Evolutionary conservation across 2,329 filamentous ascomycete species (phyloP).

Genomic region (Elsinoe ampelina): DNA sequence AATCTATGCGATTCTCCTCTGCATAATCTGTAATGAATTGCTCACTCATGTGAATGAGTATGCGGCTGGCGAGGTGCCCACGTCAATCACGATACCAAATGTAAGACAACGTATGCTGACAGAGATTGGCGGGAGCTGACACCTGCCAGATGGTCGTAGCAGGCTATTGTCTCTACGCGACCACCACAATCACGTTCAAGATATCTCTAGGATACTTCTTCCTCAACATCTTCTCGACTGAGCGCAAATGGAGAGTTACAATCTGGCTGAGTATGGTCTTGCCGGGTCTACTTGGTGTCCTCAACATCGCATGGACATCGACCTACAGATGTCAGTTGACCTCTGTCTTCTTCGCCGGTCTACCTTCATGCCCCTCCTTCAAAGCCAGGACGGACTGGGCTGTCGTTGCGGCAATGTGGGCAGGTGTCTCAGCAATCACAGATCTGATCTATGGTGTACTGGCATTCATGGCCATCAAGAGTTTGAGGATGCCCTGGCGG

Average conservation of each 20-base stretch:
- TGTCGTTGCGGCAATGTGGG: constrained; percentile 1
- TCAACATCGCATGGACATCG: constrained; percentile 9
- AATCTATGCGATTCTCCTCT: not conserved
- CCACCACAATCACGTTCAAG: constrained; percentile 4
- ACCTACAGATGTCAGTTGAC: not conserved
- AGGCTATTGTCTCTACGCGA: not conserved
- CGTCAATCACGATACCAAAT: not conserved
- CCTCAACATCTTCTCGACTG: constrained; percentile 8
- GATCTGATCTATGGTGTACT: constrained; percentile 8
- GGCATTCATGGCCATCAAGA: constrained; percentile 3
- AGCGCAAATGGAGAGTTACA: not conserved
- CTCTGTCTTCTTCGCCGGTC: constrained; percentile 2
- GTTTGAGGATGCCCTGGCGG: not conserved
- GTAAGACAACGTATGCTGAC: not conserved
- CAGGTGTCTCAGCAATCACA: not conserved
- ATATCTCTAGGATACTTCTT: constrained; percentile 7
- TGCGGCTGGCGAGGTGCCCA: constrained; percentile 4
- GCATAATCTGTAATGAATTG: not conserved
- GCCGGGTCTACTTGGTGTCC: not conserved
- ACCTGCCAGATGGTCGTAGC: not conserved
- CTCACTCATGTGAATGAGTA: not conserved
- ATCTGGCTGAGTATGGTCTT: constrained; percentile 7
- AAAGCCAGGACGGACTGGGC: constrained; percentile 3
- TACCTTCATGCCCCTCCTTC: not conserved
- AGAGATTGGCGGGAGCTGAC: not conserved